These are phyloP conservation scores for Xerocomellus amylosporus DNA, from an alignment of 768 basidiomycete genomes.

Conservation along the genomic window DNA sequence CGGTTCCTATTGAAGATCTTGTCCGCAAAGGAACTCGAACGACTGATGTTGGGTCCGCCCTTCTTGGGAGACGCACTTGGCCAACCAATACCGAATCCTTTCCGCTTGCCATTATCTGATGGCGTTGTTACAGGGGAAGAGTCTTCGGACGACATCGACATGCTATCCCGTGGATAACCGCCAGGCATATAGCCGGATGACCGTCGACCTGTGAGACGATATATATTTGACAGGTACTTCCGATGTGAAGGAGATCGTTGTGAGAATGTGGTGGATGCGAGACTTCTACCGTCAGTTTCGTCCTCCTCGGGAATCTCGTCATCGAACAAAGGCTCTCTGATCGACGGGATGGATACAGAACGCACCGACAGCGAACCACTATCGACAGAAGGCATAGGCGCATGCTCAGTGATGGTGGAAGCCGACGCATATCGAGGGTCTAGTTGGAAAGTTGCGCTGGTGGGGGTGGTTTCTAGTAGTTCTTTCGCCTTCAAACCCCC, in stretches of 20 bases:
- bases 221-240: constrained; percentile 49
- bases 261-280: constrained; percentile 42
- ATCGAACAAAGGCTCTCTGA: constrained; percentile 28
- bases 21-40: constrained; percentile 59
- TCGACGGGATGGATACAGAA: constrained; percentile 31
- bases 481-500: constrained; percentile 9
- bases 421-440: constrained; percentile 22
- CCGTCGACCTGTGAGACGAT: constrained; percentile 41
- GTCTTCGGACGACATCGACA: constrained; percentile 68
- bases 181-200: constrained; percentile 41
- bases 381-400: constrained; percentile 9
- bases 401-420: constrained; percentile 23
- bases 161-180: constrained; percentile 53
- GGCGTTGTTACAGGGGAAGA: constrained; percentile 61
- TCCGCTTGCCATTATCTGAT: constrained; percentile 40
- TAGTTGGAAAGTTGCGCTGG: constrained; percentile 22
- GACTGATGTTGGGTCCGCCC: constrained; percentile 37
- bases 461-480: constrained; percentile 21
- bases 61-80: constrained; percentile 54
- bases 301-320: constrained; percentile 23
- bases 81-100: constrained; percentile 41
- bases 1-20: constrained; percentile 55
- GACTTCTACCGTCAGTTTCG: constrained; percentile 31
- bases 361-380: constrained; percentile 25
- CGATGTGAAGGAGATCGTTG: constrained; percentile 47